Evolutionary conservation across 371 early-diverging fungal genomes (phyloP).

Genomic region (Haplosporangium sp.): DNA sequence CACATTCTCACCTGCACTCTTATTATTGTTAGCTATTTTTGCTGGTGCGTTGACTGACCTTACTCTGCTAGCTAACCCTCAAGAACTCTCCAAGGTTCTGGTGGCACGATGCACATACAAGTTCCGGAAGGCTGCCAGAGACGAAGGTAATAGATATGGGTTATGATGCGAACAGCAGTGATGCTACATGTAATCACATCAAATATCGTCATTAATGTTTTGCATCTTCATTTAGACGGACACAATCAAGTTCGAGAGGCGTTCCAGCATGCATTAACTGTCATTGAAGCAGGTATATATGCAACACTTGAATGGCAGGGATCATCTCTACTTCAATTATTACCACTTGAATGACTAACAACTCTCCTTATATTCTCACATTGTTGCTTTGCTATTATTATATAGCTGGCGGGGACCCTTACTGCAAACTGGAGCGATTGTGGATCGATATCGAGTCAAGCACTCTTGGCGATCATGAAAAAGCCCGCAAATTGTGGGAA

Average conservation of each 20-base stretch:
- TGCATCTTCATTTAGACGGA: conserved; percentile 17
- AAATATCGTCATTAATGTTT: too few relatives aligned
- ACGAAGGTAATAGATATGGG: conserved; percentile 14
- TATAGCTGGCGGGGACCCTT: conserved; percentile 47
- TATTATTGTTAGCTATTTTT: conserved; percentile 7
- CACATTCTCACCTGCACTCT: too few relatives aligned
- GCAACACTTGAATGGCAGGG: too few relatives aligned
- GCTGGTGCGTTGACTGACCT: conserved; percentile 22
- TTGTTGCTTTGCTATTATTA: background rate
- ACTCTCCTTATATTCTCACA: too few relatives aligned
- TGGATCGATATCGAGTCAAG: conserved; percentile 46
- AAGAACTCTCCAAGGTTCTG: conserved; percentile 35
- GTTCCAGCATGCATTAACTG: conserved; percentile 28
- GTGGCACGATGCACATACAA: conserved; percentile 23
- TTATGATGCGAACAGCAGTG: background rate
- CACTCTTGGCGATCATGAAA: conserved; percentile 11
- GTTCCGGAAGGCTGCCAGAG: conserved; percentile 10
- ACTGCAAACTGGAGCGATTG: conserved; percentile 27
- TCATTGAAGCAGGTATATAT: conserved; percentile 24
- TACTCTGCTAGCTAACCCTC: conserved; percentile 16
- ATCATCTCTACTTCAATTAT: too few relatives aligned
- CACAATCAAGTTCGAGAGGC: conserved; percentile 11
- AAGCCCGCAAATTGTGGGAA: conserved; percentile 35
- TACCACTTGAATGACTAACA: too few relatives aligned
- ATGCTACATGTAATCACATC: too few relatives aligned